phyloP scores from a whole-genome alignment of 495 filamentous ascomycete species.

The Pyrenula massariospora region DNA sequence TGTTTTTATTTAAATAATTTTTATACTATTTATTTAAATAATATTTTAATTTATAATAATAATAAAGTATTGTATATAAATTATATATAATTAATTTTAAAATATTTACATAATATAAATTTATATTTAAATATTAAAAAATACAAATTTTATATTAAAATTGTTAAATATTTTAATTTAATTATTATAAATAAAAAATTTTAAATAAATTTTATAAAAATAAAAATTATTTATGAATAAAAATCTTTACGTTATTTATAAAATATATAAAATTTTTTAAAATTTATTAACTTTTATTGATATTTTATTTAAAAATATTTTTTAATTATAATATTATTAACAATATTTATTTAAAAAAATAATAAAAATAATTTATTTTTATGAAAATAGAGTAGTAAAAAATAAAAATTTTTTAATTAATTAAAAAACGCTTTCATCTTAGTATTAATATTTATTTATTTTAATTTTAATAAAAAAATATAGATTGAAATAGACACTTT shows the following conservation, averaged over 20 bases:
- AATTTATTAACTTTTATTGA: slow-evolving; percentile 24
- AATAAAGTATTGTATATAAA: slow-evolving; percentile 5
- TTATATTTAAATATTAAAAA: slow-evolving; percentile 7
- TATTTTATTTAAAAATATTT: slow-evolving; percentile 18
- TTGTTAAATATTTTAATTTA: slow-evolving; percentile 5
- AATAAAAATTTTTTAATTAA: background rate
- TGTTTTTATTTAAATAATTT: slow-evolving; percentile 6
- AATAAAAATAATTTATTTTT: background rate
- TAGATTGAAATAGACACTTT: slow-evolving; percentile 6
- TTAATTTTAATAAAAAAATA: slow-evolving; percentile 3
- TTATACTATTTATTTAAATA: slow-evolving; percentile 8
- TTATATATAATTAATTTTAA: slow-evolving; percentile 5
- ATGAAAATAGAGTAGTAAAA: slow-evolving; percentile 4
- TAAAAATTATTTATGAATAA: slow-evolving; percentile 14
- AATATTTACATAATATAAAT: background rate
- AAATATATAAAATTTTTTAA: slow-evolving; percentile 14
- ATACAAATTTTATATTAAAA: slow-evolving; percentile 8
- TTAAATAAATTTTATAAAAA: slow-evolving; percentile 6
- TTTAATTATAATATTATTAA: slow-evolving; percentile 7
- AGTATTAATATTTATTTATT: slow-evolving; percentile 3
- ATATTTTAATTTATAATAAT: slow-evolving; percentile 12
- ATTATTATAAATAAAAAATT: slow-evolving; percentile 3
- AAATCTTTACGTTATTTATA: slow-evolving; percentile 8
- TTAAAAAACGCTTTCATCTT: slow-evolving; percentile 4
- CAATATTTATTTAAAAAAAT: slow-evolving; percentile 7